Percentiles rank a stretch among this genome's conserved stretches.
Evolutionary conservation across 441 rosid genomes (phyloP).

Genomic region (Erodium texanum): DNA sequence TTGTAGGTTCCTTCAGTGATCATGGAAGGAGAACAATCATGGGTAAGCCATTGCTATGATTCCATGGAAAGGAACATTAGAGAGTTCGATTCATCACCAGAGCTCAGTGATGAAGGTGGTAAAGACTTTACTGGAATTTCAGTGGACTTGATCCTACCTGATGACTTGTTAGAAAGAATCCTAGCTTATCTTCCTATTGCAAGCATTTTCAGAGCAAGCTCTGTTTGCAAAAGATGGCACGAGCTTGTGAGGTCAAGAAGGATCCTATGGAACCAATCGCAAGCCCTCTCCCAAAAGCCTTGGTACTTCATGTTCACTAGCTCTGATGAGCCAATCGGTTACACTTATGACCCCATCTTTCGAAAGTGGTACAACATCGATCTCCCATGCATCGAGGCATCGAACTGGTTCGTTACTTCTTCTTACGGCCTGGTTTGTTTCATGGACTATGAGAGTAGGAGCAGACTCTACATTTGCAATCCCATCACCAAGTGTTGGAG

Average conservation of each 20-base stretch:
- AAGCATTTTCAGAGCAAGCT: slow-evolving; percentile 79
- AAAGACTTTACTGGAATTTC: slow-evolving; percentile 29
- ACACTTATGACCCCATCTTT: slow-evolving; percentile 71
- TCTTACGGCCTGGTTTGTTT: slow-evolving; percentile 80
- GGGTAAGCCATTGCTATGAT: slow-evolving; percentile 45
- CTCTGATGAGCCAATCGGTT: slow-evolving; percentile 78
- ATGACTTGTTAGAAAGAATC: slow-evolving; percentile 77
- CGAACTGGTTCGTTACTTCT: slow-evolving; percentile 71
- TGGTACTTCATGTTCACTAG: slow-evolving; percentile 98
- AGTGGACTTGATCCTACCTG: slow-evolving; percentile 61
- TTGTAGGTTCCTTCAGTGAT: too few relatives aligned
- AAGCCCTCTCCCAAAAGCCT: slow-evolving; percentile 54
- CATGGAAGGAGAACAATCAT: slow-evolving; percentile 76
- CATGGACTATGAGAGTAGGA: slow-evolving; percentile 81
- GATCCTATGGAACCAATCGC: slow-evolving; percentile 53
- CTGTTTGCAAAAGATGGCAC: slow-evolving; percentile 86
- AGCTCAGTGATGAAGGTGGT: slow-evolving; percentile 54
- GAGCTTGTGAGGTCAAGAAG: slow-evolving; percentile 75
- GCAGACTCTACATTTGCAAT: slow-evolving; percentile 62
- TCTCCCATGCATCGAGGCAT: slow-evolving; percentile 65
- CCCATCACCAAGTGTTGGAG: slow-evolving; percentile 54
- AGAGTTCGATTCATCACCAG: slow-evolving; percentile 43
- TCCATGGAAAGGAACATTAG: slow-evolving; percentile 36
- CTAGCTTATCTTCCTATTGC: slow-evolving; percentile 73
- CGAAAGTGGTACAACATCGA: slow-evolving; percentile 78